phyloP scores from a whole-genome alignment of 345 rosid species.

The Populus euphratica region DNA sequence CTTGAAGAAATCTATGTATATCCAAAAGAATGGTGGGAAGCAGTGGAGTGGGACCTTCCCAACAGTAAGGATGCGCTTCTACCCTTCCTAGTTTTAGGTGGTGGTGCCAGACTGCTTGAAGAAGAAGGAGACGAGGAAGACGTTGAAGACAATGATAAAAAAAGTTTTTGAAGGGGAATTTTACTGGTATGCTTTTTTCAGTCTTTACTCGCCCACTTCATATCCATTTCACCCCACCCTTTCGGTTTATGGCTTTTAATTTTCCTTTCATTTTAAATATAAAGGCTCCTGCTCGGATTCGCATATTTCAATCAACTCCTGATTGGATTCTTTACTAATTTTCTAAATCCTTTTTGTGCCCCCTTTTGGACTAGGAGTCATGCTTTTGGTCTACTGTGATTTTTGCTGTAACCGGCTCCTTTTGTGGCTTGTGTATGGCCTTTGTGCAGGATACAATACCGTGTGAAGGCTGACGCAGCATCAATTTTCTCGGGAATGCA shows the following conservation, averaged over 20 bases:
- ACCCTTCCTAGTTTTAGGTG: background rate
- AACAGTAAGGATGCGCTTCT: background rate
- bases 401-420: too few species aligned
- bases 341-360: too few species aligned
- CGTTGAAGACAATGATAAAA: background rate
- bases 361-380: too few species aligned
- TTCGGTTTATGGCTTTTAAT: background rate
- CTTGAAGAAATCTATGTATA: background rate
- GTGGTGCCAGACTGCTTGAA: background rate
- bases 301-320: too few species aligned
- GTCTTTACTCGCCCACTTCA: too few species aligned
- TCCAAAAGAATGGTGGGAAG: slow-evolving; percentile 1
- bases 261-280: too few species aligned
- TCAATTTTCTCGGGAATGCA: background rate
- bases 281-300: too few species aligned
- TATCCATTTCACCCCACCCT: too few species aligned
- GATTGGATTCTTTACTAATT: too few species aligned
- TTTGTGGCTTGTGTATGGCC: too few species aligned
- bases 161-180: background rate
- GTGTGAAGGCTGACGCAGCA: background rate
- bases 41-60: slow-evolving; percentile 1
- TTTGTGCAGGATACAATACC: background rate
- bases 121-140: background rate
- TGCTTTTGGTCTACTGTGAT: too few species aligned
- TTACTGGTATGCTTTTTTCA: background rate